These are phyloP conservation scores for Penstemon davidsonii DNA, from an alignment of 257 asterid genomes.

Conservation along the genomic window DNA sequence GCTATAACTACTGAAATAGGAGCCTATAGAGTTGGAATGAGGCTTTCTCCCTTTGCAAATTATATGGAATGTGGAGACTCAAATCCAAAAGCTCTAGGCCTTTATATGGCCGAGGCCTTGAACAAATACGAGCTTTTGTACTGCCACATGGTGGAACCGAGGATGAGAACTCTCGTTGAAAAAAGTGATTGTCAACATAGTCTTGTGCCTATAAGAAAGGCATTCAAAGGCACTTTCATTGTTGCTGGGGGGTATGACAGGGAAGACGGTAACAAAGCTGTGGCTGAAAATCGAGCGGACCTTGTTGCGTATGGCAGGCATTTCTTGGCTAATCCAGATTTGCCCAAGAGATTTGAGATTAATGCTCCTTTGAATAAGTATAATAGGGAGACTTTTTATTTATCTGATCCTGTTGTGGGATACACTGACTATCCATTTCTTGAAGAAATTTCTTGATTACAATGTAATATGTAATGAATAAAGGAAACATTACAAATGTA, in stretches of 20 bases:
- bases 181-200: constrained; percentile 34
- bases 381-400: constrained; percentile 51
- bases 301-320: constrained; percentile 57
- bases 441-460: constrained; percentile 35
- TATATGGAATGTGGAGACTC: not conserved
- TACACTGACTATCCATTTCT: constrained; percentile 74
- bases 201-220: constrained; percentile 31
- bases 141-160: constrained; percentile 49
- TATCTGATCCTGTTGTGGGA: constrained; percentile 54
- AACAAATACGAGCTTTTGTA: no score
- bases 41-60: constrained; percentile 11
- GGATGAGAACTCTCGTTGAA: constrained; percentile 34
- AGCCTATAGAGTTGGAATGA: constrained; percentile 13
- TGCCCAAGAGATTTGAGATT: no score
- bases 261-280: constrained; percentile 58
- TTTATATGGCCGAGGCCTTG: no score
- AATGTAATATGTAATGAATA: no score
- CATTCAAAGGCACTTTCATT: constrained; percentile 45
- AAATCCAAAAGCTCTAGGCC: not conserved
- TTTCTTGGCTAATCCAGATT: constrained; percentile 68
- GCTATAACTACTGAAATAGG: constrained; percentile 8
- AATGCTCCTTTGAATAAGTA: constrained; percentile 32
- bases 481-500: no score
- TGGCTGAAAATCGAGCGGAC: constrained; percentile 53
- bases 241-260: constrained; percentile 56